A percentile compares a stretch with the other conserved stretches of the same genome.
phyloP scores from a whole-genome alignment of 345 rosid genomes.

The Salix udensis region DNA sequence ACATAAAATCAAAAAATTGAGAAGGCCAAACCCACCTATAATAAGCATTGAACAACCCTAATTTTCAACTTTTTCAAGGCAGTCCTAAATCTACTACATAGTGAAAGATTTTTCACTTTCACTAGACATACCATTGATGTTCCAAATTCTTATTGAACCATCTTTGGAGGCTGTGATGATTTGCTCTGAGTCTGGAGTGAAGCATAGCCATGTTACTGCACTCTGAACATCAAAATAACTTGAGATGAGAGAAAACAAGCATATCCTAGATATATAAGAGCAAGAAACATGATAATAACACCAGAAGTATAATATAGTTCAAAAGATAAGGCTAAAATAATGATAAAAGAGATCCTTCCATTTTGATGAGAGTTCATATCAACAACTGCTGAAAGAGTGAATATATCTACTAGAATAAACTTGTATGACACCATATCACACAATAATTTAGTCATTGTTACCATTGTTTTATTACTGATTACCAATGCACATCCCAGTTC shows the following conservation, averaged over 20 bases:
- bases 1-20: too few relatives aligned
- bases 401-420: not conserved
- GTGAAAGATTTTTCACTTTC: not conserved
- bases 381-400: not conserved
- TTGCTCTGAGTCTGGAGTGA: constrained; percentile 78
- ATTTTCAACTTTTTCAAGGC: not conserved
- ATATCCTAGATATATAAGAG: not conserved
- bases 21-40: not conserved
- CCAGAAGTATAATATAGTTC: not conserved
- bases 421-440: not conserved
- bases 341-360: not conserved
- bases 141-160: constrained; percentile 84
- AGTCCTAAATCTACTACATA: not conserved
- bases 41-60: not conserved
- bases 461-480: not conserved
- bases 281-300: not conserved
- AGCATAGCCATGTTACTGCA: constrained; percentile 97
- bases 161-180: constrained; percentile 94
- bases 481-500: not conserved
- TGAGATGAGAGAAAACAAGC: constrained; percentile 8
- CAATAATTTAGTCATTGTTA: constrained; percentile 7
- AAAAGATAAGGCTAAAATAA: not conserved
- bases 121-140: constrained; percentile 65
- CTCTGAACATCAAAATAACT: constrained; percentile 49
- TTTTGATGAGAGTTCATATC: not conserved